These are phyloP conservation scores for Ophiostoma perfectum DNA, from an alignment of 2,329 filamentous ascomycete genomes.

Conservation along the genomic window DNA sequence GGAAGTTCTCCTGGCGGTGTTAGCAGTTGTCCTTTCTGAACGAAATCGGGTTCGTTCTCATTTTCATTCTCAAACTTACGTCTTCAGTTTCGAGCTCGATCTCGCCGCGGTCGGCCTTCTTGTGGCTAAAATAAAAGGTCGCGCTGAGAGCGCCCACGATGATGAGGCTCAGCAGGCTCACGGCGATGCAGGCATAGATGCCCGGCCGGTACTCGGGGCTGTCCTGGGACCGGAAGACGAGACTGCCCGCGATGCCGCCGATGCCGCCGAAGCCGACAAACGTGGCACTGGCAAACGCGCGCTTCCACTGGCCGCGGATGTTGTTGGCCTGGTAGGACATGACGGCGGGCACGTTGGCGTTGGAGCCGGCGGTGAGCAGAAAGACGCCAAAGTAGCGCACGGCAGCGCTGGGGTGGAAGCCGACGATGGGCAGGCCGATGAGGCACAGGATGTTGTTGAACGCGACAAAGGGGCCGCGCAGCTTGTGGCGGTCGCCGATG, in stretches of 20 bases:
- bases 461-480: slow-evolving; percentile 61
- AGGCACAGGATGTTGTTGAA: slow-evolving; percentile 52
- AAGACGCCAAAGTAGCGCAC: slow-evolving; percentile 72
- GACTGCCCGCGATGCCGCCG: slow-evolving; percentile 68
- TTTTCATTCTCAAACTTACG: slow-evolving; percentile 31
- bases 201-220: slow-evolving; percentile 49
- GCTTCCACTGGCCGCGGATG: slow-evolving; percentile 83
- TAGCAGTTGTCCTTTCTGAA: not conserved
- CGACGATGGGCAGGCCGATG: slow-evolving; percentile 67
- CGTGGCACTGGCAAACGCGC: slow-evolving; percentile 70
- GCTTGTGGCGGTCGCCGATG: slow-evolving; percentile 59
- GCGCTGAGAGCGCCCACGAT: slow-evolving; percentile 41
- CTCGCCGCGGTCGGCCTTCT: slow-evolving; percentile 49
- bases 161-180: slow-evolving; percentile 42
- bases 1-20: slow-evolving; percentile 34
- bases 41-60: no score
- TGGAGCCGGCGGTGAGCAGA: slow-evolving; percentile 68
- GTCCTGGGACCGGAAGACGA: slow-evolving; percentile 63
- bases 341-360: slow-evolving; percentile 68
- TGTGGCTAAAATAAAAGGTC: slow-evolving; percentile 42
- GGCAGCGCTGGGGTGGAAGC: slow-evolving; percentile 51
- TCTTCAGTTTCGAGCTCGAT: slow-evolving; percentile 46
- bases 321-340: slow-evolving; percentile 85
- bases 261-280: slow-evolving; percentile 72
- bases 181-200: slow-evolving; percentile 51